phyloP scores from a whole-genome alignment of 169 alveolate genomes.

The Eimeria acervulina region DNA sequence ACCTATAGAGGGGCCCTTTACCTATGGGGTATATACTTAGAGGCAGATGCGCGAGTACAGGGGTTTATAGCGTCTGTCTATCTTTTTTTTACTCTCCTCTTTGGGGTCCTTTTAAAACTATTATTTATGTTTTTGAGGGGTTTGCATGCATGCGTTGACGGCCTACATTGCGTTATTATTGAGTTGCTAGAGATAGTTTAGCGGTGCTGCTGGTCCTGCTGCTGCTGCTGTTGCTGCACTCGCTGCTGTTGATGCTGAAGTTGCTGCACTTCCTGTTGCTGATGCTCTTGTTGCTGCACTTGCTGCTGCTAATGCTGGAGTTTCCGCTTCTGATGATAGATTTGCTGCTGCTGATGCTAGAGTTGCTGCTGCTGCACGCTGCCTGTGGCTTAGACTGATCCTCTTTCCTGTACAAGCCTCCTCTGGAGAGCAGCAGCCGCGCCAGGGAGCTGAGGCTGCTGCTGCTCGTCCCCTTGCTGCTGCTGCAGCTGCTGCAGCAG shows the following conservation, averaged over 20 bases:
- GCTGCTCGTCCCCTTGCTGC: too few relatives aligned
- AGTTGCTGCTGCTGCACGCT: background rate
- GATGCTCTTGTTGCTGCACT: slow-evolving; percentile 4
- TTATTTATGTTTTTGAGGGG: too few relatives aligned
- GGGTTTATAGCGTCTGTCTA: too few relatives aligned
- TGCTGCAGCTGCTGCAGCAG: background rate
- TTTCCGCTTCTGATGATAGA: too few relatives aligned
- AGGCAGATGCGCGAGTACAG: background rate
- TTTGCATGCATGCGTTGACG: background rate
- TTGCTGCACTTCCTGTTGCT: background rate
- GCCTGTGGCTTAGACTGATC: too few relatives aligned
- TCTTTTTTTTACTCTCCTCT: too few relatives aligned
- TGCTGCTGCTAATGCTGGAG: slow-evolving; percentile 5
- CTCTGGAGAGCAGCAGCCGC: background rate
- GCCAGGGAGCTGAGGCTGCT: background rate
- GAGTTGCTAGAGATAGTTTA: background rate
- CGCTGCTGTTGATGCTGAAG: slow-evolving; percentile 27
- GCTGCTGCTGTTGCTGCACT: background rate
- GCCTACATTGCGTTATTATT: background rate
- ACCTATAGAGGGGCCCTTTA: background rate
- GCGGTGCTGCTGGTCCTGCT: too few relatives aligned
- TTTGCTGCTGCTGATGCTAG: background rate
- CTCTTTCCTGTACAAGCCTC: too few relatives aligned
- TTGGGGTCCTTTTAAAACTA: too few relatives aligned
- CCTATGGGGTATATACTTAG: background rate